Conservation (phyloP, 768 basidiomycete species). For the Austroboletus eburneus region DNA sequence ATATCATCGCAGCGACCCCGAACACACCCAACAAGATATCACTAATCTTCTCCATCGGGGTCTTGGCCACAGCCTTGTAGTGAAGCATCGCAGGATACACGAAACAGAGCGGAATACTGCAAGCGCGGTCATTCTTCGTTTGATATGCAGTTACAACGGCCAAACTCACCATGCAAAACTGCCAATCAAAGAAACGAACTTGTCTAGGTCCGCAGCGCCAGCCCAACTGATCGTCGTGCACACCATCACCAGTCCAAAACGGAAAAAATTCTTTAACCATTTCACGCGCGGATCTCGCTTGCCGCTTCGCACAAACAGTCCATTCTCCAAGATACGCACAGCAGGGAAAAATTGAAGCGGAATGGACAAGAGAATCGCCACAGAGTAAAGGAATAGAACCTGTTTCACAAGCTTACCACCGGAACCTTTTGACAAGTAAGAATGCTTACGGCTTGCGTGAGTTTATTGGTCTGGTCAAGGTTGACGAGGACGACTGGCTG, state of each 20-base stretch:
- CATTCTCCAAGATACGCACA: constrained; percentile 95
- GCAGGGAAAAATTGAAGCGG: constrained; percentile 98
- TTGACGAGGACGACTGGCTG: constrained; percentile 96
- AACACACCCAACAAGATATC: constrained; percentile 78
- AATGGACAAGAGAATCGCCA: constrained; percentile 88
- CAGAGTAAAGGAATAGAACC: constrained; percentile 85
- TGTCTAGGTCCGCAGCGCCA: constrained; percentile 88
- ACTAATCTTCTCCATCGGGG: constrained; percentile 54
- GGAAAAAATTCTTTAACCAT: constrained; percentile 94
- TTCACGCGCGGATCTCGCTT: constrained; percentile 80
- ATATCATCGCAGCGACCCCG: constrained; percentile 65
- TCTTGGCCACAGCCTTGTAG: constrained; percentile 79
- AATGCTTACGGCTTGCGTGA: constrained; percentile 78
- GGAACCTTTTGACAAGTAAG: constrained; percentile 14
- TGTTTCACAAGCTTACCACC: constrained; percentile 20
- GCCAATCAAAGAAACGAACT: constrained; percentile 91
- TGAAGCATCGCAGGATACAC: constrained; percentile 94
- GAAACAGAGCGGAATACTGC: constrained; percentile 88
- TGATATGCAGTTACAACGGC: neutral
- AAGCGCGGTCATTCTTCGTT: constrained; percentile 10
- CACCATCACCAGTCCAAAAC: constrained; percentile 67
- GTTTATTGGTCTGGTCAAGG: constrained; percentile 73
- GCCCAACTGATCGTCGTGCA: constrained; percentile 80
- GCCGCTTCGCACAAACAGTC: constrained; percentile 83
- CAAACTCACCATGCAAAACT: constrained; percentile 83